Evolutionary conservation across 225 moss, liverwort and hornwort genomes (phyloP).

Genomic region (Pleurozium schreberi): DNA sequence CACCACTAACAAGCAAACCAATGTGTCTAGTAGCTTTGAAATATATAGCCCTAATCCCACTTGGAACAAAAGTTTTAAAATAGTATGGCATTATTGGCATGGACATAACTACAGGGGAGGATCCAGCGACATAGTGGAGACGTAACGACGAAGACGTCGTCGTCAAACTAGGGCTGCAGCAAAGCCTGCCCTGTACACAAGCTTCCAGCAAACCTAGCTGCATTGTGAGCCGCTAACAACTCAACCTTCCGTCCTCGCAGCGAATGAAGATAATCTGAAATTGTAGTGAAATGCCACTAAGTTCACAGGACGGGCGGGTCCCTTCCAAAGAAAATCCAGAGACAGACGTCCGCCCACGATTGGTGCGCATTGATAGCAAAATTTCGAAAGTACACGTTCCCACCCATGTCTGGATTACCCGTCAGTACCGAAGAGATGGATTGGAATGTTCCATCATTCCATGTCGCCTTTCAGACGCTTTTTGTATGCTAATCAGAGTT

Average conservation of each 20-base stretch:
- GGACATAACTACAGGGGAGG: background rate
- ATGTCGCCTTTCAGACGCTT: background rate
- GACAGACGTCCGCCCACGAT: background rate
- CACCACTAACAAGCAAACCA: background rate
- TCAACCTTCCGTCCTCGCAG: background rate
- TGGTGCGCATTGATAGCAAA: background rate
- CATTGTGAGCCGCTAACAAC: slow-evolving; percentile 12
- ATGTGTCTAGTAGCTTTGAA: background rate
- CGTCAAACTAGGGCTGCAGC: background rate
- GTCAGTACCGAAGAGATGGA: background rate
- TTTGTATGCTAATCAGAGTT: background rate
- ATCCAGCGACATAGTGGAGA: background rate
- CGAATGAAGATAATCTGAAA: background rate
- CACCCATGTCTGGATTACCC: background rate
- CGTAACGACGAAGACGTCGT: background rate
- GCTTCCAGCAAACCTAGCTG: slow-evolving; percentile 24
- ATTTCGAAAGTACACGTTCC: background rate
- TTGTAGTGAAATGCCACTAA: background rate
- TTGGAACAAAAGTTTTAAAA: background rate
- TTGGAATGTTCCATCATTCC: background rate
- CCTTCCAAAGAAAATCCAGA: no score
- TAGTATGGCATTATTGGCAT: fast-evolving
- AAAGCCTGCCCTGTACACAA: slow-evolving; percentile 3
- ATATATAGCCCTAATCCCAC: background rate
- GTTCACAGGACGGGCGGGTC: background rate